Percentiles rank a stretch among this genome's conserved stretches.
phyloP scores from a whole-genome alignment of 202 grass and related monocot genomes.

The Schoenoplectus triqueter region DNA sequence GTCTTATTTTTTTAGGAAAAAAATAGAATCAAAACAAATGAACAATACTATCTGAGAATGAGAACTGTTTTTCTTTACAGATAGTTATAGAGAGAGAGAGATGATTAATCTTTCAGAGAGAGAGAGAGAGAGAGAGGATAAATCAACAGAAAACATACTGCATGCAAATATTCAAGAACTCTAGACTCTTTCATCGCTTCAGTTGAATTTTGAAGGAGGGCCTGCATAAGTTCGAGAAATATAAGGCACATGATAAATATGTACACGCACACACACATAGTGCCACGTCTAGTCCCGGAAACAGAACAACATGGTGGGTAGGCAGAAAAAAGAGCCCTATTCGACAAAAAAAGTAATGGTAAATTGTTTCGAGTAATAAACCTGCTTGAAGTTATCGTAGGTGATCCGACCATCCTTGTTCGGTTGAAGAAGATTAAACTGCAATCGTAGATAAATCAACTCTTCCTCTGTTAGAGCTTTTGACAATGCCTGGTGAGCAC shows the following conservation, averaged over 20 bases:
- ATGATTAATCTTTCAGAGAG: no score
- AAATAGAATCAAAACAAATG: neutral
- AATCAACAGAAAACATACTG: slow-evolving; percentile 48
- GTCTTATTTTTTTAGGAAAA: neutral
- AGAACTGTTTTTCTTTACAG: neutral
- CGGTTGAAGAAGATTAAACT: slow-evolving; percentile 85
- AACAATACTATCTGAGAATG: neutral
- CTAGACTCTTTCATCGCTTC: slow-evolving; percentile 93
- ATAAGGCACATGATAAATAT: neutral
- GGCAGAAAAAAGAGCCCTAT: slow-evolving; percentile 21
- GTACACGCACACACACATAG: neutral
- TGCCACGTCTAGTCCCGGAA: neutral
- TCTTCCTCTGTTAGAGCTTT: slow-evolving; percentile 91
- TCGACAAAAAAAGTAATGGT: neutral
- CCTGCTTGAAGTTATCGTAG: slow-evolving; percentile 81
- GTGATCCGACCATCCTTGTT: slow-evolving; percentile 71
- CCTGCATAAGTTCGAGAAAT: slow-evolving; percentile 55
- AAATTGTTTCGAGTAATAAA: slow-evolving; percentile 50
- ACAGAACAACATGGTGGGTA: slow-evolving; percentile 22
- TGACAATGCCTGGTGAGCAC: slow-evolving; percentile 65
- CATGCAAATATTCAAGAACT: slow-evolving; percentile 83
- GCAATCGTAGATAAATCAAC: slow-evolving; percentile 80
- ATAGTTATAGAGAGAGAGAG: neutral
- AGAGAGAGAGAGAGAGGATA: neutral
- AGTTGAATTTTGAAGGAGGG: slow-evolving; percentile 65